These are phyloP conservation scores for Tilletia caries DNA, from an alignment of 1,284 basidiomycete genomes.

Conservation along the genomic window DNA sequence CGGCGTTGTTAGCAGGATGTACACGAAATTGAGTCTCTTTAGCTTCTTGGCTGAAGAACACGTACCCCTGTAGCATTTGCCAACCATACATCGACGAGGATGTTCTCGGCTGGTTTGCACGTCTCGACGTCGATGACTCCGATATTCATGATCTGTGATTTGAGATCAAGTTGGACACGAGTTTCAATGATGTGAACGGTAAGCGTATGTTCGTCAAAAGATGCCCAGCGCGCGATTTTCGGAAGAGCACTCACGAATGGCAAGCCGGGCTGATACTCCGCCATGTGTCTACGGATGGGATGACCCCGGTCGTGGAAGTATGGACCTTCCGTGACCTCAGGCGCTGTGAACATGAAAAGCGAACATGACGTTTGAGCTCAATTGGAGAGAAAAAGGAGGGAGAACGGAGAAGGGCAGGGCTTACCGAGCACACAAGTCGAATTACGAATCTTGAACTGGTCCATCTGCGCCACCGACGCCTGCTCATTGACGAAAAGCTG, in stretches of 20 bases:
- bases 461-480: constrained; percentile 47
- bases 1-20: no score
- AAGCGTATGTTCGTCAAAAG: no score
- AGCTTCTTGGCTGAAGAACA: no score
- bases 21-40: no score
- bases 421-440: constrained; percentile 51
- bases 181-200: no score
- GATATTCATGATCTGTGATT: constrained; percentile 60
- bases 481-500: constrained; percentile 32
- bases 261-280: constrained; percentile 61
- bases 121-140: constrained; percentile 72
- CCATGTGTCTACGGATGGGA: constrained; percentile 60
- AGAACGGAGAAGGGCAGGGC: background rate
- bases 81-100: constrained; percentile 70
- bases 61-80: constrained; percentile 41
- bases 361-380: no score
- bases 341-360: constrained; percentile 40
- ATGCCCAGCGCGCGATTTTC: no score
- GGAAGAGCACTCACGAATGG: constrained; percentile 52
- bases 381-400: no score
- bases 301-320: constrained; percentile 59
- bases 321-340: constrained; percentile 57
- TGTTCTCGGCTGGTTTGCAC: constrained; percentile 66
- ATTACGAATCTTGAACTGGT: constrained; percentile 51
- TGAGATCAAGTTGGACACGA: background rate